Evolutionary conservation across 1,139 yeast species (phyloP), one percentile per base, ranked within the genome.

Genomic region (Candida tropicalis): DNA sequence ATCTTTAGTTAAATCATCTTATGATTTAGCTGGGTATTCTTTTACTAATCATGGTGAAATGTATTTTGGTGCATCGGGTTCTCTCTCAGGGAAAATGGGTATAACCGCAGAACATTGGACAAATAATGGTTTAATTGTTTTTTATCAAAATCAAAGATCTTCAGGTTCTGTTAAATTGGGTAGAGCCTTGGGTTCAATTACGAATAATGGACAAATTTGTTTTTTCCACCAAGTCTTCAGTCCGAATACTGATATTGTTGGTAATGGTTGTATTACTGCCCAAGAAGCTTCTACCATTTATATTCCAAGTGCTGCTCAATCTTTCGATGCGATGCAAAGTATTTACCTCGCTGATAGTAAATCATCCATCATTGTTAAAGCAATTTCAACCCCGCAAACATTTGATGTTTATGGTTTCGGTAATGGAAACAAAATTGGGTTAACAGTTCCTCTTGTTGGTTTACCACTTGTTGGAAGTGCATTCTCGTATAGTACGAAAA

Each of bases 371-470:
- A 47, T 55, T 38, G 61, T 58, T 12, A 54, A 52, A 22, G 56
- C 57, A 4, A 28, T 59, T 15, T 44, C 56, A n/a, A n/a, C 44
- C 7, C 24, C 55, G 17, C 60, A 53, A 45, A 59, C 63, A 3
- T 59, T 55, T 47, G 57, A 48, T 3, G 69, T 67, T 18, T 59
- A 58, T 25, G 70, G 70, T 25, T 66, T 57, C 43, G 72, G 72
- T 44, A 53, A 53, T 42, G 64, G 66, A 4, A 67, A 67, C 41
- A 43, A 46, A 13, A 54, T 67, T 39, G 65, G 62, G 35, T 35
- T 64, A 13, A 52, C 47, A 35, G 23, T 52, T 20, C 48, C 63
- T 4, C 48, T 63, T 38, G n/a, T 31, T 51, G 23, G 18, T 12
- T 42, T 56, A 26, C 33, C 48, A 20, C 50, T 51, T 18, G 28